Evolutionary conservation across 2,329 filamentous ascomycete genomes (phyloP).

Genomic region (Fusarium sp.): DNA sequence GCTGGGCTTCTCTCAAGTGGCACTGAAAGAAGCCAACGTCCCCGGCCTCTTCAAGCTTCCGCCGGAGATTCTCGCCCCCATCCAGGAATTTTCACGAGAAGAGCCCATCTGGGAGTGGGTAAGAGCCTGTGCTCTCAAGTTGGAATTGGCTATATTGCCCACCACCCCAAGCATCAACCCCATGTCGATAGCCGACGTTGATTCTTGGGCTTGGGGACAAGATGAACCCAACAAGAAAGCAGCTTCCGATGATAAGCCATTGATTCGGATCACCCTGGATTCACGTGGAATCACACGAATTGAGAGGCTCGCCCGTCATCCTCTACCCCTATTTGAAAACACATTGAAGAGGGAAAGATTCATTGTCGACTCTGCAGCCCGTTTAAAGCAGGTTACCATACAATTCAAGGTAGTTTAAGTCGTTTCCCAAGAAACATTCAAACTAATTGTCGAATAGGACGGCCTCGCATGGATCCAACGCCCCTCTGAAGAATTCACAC

Average conservation of each 20-base stretch:
- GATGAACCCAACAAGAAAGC: not conserved
- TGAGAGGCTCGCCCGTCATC: not conserved
- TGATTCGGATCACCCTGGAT: not conserved
- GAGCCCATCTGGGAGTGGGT: not conserved
- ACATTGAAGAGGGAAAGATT: not conserved
- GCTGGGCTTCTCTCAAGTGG: not conserved
- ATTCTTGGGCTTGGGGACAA: not conserved
- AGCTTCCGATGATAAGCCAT: too few relatives aligned
- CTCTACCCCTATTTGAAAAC: not conserved
- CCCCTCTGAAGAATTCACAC: not conserved
- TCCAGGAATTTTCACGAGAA: not conserved
- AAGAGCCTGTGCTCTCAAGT: not conserved
- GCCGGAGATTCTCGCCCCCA: not conserved
- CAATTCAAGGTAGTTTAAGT: not conserved
- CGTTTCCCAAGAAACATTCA: too few relatives aligned
- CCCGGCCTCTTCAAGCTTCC: not conserved
- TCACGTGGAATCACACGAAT: not conserved
- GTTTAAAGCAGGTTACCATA: not conserved
- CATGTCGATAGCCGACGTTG: not conserved
- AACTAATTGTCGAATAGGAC: not conserved
- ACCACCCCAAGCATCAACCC: not conserved
- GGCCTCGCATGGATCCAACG: not conserved
- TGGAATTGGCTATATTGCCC: not conserved
- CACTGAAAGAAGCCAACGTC: not conserved
- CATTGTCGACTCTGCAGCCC: not conserved